Base-by-base conservation (phyloP, 2,329 filamentous ascomycete genomes). In the Boeremia exigua region DNA sequence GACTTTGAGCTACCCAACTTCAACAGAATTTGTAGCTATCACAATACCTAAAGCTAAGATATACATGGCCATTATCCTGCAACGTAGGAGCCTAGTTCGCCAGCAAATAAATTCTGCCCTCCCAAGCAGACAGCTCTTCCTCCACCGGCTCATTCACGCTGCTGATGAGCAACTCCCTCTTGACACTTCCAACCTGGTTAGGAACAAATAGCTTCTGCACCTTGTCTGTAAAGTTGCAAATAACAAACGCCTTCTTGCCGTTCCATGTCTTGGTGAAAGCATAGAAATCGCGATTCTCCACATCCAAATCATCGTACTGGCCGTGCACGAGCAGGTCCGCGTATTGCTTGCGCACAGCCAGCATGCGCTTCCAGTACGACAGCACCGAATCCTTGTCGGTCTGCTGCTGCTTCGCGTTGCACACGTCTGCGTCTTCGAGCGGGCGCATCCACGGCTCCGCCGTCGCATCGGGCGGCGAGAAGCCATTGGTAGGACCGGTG, bases 311-410 rank as follows among this genome's bases (percentile, higher is more conserved):
- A 40, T 82, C 73, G 68, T 85, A 89, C 17, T 79, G 75, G 6
- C 87, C 87, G 61, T 88, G 83, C 1, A 88, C 81, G 53, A 91
- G 84, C 8, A 86, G 70, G 38, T 86, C 81, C 14, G 79, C 79
- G 65, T 86, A 78, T 59, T 81, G 72, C 71, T 85, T 86, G 40
- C 87, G 79, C 39, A 85, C 75, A 49, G 64, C 67, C 37, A 89
- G 74, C 61, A 82, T 80, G 40, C 76, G 71, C 71, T 82, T 82
- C 85, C 87, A 90, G 72, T 88, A 89, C 34, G 81, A 78, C 47
- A 86, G 77, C 3, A 88, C 83, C 8, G 81, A 82, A 10, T 70
- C 63, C 40, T 76, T 68, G 45, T 74, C 70, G 0, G 47, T 32
- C 19, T 68, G 61, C 67, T 90, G 87, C 1, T 78, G 76, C 10